Conservation (phyloP, 2,329 filamentous ascomycete species). For the Fusarium verrucosum region DNA sequence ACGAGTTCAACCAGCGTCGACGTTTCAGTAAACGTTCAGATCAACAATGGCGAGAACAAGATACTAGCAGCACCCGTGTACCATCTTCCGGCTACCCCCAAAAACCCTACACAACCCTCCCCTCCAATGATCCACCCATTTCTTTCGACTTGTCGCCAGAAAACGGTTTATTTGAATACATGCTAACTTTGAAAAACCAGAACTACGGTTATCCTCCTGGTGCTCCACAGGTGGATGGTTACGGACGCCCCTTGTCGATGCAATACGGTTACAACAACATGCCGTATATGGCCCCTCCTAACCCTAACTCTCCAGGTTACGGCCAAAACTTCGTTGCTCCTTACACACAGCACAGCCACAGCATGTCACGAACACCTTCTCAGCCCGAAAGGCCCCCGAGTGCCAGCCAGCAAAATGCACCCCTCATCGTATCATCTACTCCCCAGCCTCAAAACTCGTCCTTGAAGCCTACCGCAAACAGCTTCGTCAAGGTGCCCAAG, state of each 20-base stretch:
- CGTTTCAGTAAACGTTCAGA: conserved; percentile 59
- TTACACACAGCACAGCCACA: conserved; percentile 65
- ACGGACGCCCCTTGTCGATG: conserved; percentile 51
- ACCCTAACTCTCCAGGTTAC: conserved; percentile 61
- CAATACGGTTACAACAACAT: conserved; percentile 58
- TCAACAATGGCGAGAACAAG: conserved; percentile 45
- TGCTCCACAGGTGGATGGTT: conserved; percentile 50
- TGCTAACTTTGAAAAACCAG: conserved; percentile 78
- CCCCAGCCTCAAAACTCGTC: conserved; percentile 71
- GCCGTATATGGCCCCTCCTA: conserved; percentile 59
- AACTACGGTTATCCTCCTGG: conserved; percentile 64
- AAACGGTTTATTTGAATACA: conserved; percentile 74
- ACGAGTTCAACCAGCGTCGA: conserved; percentile 52
- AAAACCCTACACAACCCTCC: conserved; percentile 14
- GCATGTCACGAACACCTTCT: conserved; percentile 85
- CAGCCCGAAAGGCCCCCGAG: conserved; percentile 77
- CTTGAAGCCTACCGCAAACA: conserved; percentile 56
- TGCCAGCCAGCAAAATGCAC: conserved; percentile 67
- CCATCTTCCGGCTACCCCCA: conserved; percentile 33
- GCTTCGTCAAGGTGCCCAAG: conserved; percentile 60
- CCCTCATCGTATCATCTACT: conserved; percentile 69
- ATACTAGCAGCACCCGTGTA: conserved; percentile 34
- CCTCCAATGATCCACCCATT: conserved; percentile 31
- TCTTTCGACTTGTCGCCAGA: conserved; percentile 72
- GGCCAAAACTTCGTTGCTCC: conserved; percentile 57